Conservation (phyloP, 495 filamentous ascomycete species). For the Hyaloscypha finlandica region DNA sequence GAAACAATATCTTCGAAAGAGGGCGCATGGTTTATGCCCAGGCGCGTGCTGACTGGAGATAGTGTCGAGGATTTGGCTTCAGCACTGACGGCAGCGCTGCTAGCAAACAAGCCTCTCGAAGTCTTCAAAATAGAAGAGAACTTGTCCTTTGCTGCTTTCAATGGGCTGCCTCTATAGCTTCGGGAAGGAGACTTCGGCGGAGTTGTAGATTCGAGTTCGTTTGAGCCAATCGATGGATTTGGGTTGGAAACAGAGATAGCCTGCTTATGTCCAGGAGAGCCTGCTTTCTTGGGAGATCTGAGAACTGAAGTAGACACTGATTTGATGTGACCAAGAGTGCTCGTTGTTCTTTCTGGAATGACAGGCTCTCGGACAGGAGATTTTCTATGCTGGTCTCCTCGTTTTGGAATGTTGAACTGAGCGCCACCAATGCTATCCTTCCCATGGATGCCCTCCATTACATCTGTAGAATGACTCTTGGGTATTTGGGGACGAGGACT, state of each 20-base stretch:
- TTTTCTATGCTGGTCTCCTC: slow-evolving; percentile 33
- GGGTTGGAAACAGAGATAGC: slow-evolving; percentile 65
- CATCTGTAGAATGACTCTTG: slow-evolving; percentile 60
- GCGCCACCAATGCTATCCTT: slow-evolving; percentile 43
- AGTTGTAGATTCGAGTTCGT: slow-evolving; percentile 56
- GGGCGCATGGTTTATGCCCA: slow-evolving; percentile 13
- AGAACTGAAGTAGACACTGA: slow-evolving; percentile 54
- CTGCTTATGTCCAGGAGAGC: slow-evolving; percentile 54
- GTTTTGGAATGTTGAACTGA: slow-evolving; percentile 45
- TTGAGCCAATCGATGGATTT: slow-evolving; percentile 23
- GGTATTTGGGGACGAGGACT: slow-evolving; percentile 49
- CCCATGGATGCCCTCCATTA: slow-evolving; percentile 56
- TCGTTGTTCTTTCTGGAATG: slow-evolving; percentile 38
- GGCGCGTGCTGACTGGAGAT: slow-evolving; percentile 40
- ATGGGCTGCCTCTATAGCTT: slow-evolving; percentile 69
- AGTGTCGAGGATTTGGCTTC: slow-evolving; percentile 64
- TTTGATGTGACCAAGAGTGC: slow-evolving; percentile 48
- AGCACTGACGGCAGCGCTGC: slow-evolving; percentile 74
- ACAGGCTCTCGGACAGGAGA: slow-evolving; percentile 44
- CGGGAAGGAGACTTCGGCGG: slow-evolving; percentile 71
- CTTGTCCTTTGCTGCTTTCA: slow-evolving; percentile 87
- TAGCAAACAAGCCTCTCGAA: slow-evolving; percentile 80
- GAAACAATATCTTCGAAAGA: slow-evolving; percentile 28
- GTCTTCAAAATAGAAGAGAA: slow-evolving; percentile 85
- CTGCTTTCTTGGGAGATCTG: slow-evolving; percentile 45